Evolutionary conservation across 2,329 filamentous ascomycete species (phyloP).

Genomic region (Paecilomyces sp.): DNA sequence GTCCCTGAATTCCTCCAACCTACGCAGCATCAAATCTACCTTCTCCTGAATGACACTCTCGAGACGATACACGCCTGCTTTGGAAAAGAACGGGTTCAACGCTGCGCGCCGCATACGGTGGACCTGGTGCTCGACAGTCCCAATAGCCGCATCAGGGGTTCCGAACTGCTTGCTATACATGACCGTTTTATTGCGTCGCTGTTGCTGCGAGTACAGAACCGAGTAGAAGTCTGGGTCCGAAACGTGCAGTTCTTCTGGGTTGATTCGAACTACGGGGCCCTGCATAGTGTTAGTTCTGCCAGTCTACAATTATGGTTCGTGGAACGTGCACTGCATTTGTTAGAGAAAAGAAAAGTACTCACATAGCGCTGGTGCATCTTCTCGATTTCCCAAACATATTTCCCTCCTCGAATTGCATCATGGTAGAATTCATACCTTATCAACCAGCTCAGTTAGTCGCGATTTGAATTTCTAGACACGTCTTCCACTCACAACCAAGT

Average conservation of each 20-base stretch:
- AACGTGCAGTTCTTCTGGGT: constrained; percentile 12
- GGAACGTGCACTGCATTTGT: too few relatives aligned
- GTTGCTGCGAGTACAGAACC: constrained; percentile 5
- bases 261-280: constrained; percentile 14
- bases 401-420: constrained; percentile 10
- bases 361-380: constrained; percentile 11
- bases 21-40: neutral
- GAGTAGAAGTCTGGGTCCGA: constrained; percentile 12
- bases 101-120: constrained; percentile 15
- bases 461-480: neutral
- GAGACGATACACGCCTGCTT: constrained; percentile 23
- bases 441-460: neutral
- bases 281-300: neutral
- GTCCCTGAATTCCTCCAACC: neutral
- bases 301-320: too few relatives aligned
- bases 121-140: constrained; percentile 11
- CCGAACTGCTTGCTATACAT: constrained; percentile 11
- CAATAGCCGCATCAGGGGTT: constrained; percentile 18
- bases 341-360: too few relatives aligned
- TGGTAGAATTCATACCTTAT: constrained; percentile 12
- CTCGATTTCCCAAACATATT: constrained; percentile 10
- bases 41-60: constrained; percentile 26
- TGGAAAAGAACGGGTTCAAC: constrained; percentile 36
- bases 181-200: constrained; percentile 5
- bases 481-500: neutral